Evolutionary conservation across 2,329 filamentous ascomycete genomes (phyloP), one percentile per base, ranked within the genome.

Genomic region (Diaporthe sp.): DNA sequence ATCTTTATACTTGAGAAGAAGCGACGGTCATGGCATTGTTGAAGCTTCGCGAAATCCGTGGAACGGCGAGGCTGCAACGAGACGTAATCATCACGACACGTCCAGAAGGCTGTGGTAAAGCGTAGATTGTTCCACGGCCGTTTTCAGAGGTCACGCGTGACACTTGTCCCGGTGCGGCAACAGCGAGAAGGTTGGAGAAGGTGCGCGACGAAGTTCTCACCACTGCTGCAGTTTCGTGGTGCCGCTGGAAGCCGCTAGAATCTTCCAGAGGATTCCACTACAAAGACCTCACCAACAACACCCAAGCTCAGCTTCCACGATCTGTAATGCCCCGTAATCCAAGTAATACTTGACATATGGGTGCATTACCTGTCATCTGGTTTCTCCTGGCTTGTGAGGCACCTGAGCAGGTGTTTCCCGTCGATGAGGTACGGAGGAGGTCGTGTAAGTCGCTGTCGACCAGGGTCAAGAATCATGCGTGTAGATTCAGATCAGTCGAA

Each of bases 181-280:
- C 3, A 39, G 58, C 22, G 6, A 47, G 55, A 72, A 50, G 30
- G 27, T 68, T 73, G 71, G 39, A 71, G 72, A 70, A 75, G 75
- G 63, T 73, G 58, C 51, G 39, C 7, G 27, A 47, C 65, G 66
- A 73, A 44, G 72, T 56, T 53, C 63, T 70, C 71, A 73, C 63
- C 61, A 73, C 19, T 42, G 10, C 44, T 53, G 77, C 70, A 77
- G 78, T 73, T 78, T 70, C 76, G 47, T 32, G 80, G 78, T 75
- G 70, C 58, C 71, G 47, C 56, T 77, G 66, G 81, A 82, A 80
- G 50, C 47, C 70, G 68, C 78, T 66, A 72, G 79, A 80, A 81
- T n/a, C 70, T 82, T 82, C 81, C 70, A 79, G 74, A 56, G 58
- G 35, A 22, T 71, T 74, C 69, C 25, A 42, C 27, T 13, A 17